A percentile compares a stretch with the other conserved stretches of the same genome.
These are phyloP conservation scores for Phytophthora syringae DNA, from an alignment of 352 stramenopile genomes.

Conservation along the genomic window DNA sequence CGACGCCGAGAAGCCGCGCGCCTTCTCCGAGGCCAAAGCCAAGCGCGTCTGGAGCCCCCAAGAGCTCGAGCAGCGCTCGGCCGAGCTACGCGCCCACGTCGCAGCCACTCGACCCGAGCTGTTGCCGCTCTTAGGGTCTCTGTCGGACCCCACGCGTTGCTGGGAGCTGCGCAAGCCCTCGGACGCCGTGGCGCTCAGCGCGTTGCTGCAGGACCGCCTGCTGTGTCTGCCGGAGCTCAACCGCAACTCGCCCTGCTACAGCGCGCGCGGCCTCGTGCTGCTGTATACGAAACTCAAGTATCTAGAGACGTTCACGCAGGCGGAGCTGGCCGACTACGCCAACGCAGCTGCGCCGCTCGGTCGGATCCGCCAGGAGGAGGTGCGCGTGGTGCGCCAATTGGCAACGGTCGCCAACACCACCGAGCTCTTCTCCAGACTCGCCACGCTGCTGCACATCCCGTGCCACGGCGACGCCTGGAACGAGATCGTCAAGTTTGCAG, in stretches of 20 bases:
- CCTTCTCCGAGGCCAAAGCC: conserved; percentile 6
- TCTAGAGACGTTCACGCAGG: conserved; percentile 71
- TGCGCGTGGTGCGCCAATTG: conserved; percentile 69
- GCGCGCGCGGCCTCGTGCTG: conserved; percentile 74
- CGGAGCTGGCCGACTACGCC: conserved; percentile 68
- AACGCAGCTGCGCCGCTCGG: conserved; percentile 13
- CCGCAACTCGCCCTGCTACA: conserved; percentile 84
- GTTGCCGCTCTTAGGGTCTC: conserved; percentile 50
- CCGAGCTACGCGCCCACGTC: conserved; percentile 53
- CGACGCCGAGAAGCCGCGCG: background rate
- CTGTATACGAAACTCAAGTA: conserved; percentile 89
- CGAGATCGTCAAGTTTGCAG: conserved; percentile 80
- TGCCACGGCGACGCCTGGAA: conserved; percentile 78
- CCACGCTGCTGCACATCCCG: conserved; percentile 70
- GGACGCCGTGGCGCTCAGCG: conserved; percentile 71
- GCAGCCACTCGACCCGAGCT: conserved; percentile 58
- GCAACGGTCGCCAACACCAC: conserved; percentile 59
- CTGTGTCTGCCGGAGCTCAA: conserved; percentile 80
- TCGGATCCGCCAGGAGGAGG: conserved; percentile 53
- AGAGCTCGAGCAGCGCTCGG: conserved; percentile 17
- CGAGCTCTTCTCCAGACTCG: conserved; percentile 72
- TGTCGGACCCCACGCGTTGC: conserved; percentile 2
- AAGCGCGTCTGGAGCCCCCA: conserved; percentile 10
- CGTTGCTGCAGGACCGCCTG: conserved; percentile 73
- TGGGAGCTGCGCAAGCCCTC: conserved; percentile 54